A percentile compares a stretch with the other conserved stretches of the same genome.
Evolutionary conservation across 768 basidiomycete genomes (phyloP).

Genomic region (Lactarius akahatsu): DNA sequence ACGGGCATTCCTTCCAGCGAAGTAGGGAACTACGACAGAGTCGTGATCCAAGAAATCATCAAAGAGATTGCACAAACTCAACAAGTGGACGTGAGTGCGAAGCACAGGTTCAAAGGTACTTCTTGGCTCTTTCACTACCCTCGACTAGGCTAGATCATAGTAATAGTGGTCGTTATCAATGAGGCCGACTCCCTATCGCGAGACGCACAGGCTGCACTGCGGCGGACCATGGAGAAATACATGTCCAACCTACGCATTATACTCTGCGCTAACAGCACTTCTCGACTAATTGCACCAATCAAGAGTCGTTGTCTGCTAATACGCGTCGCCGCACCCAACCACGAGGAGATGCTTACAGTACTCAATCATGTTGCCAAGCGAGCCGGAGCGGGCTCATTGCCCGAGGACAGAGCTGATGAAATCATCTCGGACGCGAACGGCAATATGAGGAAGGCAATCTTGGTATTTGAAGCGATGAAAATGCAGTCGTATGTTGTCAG

Average conservation of each 20-base stretch:
- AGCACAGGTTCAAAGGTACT: conserved; percentile 93
- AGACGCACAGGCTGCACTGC: conserved; percentile 95
- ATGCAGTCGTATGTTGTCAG: conserved; percentile 80
- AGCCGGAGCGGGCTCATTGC: conserved; percentile 72
- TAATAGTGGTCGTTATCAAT: conserved; percentile 92
- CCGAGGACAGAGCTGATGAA: conserved; percentile 67
- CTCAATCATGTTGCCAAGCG: conserved; percentile 76
- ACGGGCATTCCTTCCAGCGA: conserved; percentile 55
- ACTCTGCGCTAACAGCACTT: conserved; percentile 93
- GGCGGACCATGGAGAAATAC: conserved; percentile 99
- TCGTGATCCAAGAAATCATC: conserved; percentile 93
- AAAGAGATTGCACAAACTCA: conserved; percentile 99
- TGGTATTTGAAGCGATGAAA: conserved; percentile 92
- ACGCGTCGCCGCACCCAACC: conserved; percentile 84
- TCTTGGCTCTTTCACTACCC: background rate
- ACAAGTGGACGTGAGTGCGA: conserved; percentile 93
- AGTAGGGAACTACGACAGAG: conserved; percentile 91
- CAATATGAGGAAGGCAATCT: conserved; percentile 91
- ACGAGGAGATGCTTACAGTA: conserved; percentile 70
- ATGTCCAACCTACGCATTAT: conserved; percentile 98
- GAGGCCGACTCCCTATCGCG: conserved; percentile 94
- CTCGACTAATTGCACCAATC: conserved; percentile 94
- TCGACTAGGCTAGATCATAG: background rate
- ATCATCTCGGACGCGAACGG: conserved; percentile 82
- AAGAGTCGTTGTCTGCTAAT: conserved; percentile 92